Evolutionary conservation across 2,329 filamentous ascomycete genomes (phyloP), one percentile per base, ranked within the genome.

Genomic region (Tolypocladium sp.): DNA sequence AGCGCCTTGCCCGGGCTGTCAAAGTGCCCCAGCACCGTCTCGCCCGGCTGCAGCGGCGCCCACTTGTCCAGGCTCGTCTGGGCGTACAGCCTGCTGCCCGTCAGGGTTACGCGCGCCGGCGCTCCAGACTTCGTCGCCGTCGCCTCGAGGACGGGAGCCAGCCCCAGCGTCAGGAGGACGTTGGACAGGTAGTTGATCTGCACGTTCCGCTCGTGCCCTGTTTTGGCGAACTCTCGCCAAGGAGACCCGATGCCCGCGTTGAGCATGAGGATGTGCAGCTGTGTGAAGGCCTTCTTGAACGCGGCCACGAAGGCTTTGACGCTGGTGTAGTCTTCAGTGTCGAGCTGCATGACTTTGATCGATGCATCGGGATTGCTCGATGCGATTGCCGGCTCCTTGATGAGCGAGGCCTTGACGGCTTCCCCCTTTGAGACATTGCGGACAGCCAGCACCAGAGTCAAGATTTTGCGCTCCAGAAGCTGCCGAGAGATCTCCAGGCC

Each of bases 381-480:
- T 4, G 35, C n/a, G 35, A 55, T 55, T 13, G 20, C 33, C 13
- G 35, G 53, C n/a, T 41, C 53, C 22, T 25, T 25, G 33, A 41
- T 3, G 70, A 76, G 53, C 33, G 22, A 25, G 35, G 22, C 53
- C 22, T 25, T 37, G 37, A 55, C 53, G 22, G 35, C 35, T 20
- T 55, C 53, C 13, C 53, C 53, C 35, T 55, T 55, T 2, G 30
- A 10, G 5, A 40, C 38, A 40, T 55, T 55, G 2, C 80, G 77
- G 1, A 79, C 76, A 8, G 73, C 76, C 4, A 81, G 64, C 60
- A 82, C 74, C 17, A 82, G 65, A 38, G 68, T 71, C 2, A 71
- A 72, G 13, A 79, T 63, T 0, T 68, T 66, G 10, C 74, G 64
- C 1, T 65, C 59, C 2, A 76, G 70, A 52, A 81, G 69, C 60